A percentile compares a stretch with the other conserved stretches of the same genome.
These are phyloP conservation scores for Taiwanofungus camphoratus DNA, from an alignment of 1,284 basidiomycete species.

Conservation along the genomic window DNA sequence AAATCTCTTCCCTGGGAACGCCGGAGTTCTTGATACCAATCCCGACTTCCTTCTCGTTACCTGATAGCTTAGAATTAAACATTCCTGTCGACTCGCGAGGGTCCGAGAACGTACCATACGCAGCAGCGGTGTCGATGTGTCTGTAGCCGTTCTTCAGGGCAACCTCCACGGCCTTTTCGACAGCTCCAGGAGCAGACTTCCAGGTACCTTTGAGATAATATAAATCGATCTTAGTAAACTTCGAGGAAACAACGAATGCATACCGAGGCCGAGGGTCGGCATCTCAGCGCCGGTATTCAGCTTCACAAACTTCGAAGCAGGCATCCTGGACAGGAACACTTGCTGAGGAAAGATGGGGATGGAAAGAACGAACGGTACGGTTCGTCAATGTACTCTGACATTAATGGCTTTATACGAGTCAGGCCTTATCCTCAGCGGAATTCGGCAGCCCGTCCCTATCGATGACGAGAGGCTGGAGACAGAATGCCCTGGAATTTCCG, in stretches of 20 bases:
- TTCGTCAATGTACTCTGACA: too few species aligned
- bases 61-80: slow-evolving; percentile 8
- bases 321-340: slow-evolving; percentile 15
- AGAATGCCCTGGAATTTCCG: too few species aligned
- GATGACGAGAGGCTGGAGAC: too few species aligned
- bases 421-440: too few species aligned
- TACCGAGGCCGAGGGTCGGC: slow-evolving; percentile 74
- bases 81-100: not conserved
- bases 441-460: too few species aligned
- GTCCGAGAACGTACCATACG: slow-evolving; percentile 26
- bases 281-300: slow-evolving; percentile 73
- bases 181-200: slow-evolving; percentile 63
- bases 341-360: not conserved
- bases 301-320: slow-evolving; percentile 36
- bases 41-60: slow-evolving; percentile 71
- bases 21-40: slow-evolving; percentile 71
- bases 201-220: slow-evolving; percentile 55
- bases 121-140: slow-evolving; percentile 65
- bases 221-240: not conserved
- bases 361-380: too few species aligned
- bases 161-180: slow-evolving; percentile 64
- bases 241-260: slow-evolving; percentile 10
- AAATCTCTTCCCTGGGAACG: slow-evolving; percentile 62
- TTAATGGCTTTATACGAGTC: too few species aligned
- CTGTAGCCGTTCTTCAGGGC: slow-evolving; percentile 73